phyloP scores from a whole-genome alignment of 2,329 filamentous ascomycete species.

The Metarhizium guizhouense region DNA sequence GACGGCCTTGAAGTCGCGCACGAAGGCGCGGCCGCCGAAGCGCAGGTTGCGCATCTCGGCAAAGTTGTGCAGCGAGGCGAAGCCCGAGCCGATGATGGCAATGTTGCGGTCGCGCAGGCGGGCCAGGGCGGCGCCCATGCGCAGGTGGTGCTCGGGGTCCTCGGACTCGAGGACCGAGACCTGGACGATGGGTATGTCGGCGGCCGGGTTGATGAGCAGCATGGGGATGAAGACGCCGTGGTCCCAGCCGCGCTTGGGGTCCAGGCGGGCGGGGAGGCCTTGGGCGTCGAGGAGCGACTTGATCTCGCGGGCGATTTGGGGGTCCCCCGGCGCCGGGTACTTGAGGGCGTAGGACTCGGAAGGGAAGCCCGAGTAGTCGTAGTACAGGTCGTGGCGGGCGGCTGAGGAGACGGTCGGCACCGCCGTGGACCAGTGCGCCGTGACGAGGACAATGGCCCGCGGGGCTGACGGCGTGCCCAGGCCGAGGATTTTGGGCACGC shows the following conservation, averaged over 20 bases:
- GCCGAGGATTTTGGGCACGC: constrained; percentile 46
- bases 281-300: constrained; percentile 33
- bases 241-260: constrained; percentile 41
- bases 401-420: constrained; percentile 42
- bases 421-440: constrained; percentile 46
- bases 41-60: constrained; percentile 32
- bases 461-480: constrained; percentile 41
- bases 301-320: constrained; percentile 41
- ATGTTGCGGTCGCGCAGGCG: constrained; percentile 41
- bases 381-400: constrained; percentile 37
- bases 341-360: constrained; percentile 43
- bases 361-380: constrained; percentile 54
- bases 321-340: constrained; percentile 47
- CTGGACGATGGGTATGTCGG: constrained; percentile 46
- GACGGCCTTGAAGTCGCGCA: constrained; percentile 15
- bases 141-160: constrained; percentile 37
- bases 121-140: constrained; percentile 43
- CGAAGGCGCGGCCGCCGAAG: constrained; percentile 11
- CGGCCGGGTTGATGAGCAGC: constrained; percentile 42
- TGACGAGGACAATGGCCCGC: constrained; percentile 45
- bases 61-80: constrained; percentile 49
- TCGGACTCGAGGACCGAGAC: constrained; percentile 45
- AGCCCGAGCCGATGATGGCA: constrained; percentile 52
- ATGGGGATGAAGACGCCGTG: constrained; percentile 53
- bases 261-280: constrained; percentile 33